phyloP scores from a whole-genome alignment of 345 rosid genomes.

The Murraya koenigii region DNA sequence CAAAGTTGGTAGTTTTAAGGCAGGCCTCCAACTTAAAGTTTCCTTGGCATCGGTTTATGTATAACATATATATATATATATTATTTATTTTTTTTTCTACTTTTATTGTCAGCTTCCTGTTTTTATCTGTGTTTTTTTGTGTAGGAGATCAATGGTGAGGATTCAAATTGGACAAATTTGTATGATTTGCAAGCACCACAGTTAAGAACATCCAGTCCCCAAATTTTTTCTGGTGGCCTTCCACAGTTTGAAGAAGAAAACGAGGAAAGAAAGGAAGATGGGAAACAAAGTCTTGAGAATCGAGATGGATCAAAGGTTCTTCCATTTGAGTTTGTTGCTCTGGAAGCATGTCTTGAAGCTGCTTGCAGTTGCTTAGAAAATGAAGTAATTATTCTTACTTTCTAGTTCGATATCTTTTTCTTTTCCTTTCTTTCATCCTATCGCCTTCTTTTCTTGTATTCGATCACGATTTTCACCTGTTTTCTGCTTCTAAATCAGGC shows the following conservation, averaged over 20 bases:
- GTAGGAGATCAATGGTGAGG: conserved; percentile 56
- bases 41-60: background rate
- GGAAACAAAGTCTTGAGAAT: conserved; percentile 57
- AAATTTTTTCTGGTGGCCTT: conserved; percentile 28
- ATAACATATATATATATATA: too few species aligned
- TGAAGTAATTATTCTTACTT: conserved; percentile 37
- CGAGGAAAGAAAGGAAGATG: conserved; percentile 46
- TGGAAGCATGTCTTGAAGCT: conserved; percentile 75
- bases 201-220: conserved; percentile 27
- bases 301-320: conserved; percentile 54
- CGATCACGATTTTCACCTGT: background rate
- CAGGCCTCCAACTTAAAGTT: background rate
- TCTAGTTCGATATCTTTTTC: background rate
- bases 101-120: background rate
- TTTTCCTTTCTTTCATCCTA: background rate
- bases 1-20: background rate
- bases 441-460: background rate
- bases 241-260: conserved; percentile 29
- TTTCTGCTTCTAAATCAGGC: conserved; percentile 37
- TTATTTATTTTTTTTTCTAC: conserved; percentile 1
- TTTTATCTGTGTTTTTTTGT: conserved; percentile 6
- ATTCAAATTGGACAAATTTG: conserved; percentile 38
- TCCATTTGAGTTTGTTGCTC: conserved; percentile 69
- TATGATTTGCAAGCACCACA: conserved; percentile 41
- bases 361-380: conserved; percentile 64